Evolutionary conservation across 2,329 filamentous ascomycete genomes (phyloP).

Genomic region (Ceratocystis destructans): DNA sequence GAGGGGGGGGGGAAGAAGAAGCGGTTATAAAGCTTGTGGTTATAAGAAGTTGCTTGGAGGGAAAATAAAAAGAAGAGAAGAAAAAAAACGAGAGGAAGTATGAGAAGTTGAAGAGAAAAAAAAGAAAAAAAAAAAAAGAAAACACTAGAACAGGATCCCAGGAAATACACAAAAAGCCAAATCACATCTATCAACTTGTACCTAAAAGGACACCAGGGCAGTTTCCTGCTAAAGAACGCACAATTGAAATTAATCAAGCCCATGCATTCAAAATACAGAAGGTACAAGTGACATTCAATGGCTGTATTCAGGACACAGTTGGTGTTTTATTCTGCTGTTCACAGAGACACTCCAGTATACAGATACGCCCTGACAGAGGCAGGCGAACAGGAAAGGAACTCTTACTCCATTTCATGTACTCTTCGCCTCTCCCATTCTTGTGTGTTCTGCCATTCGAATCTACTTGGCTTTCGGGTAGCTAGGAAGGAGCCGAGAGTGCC

Average conservation of each 20-base stretch:
- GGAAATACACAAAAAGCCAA: not conserved
- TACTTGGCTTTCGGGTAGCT: too few species aligned
- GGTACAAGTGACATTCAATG: not conserved
- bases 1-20: conserved; percentile 9
- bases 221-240: not conserved
- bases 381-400: too few species aligned
- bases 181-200: not conserved
- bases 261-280: not conserved
- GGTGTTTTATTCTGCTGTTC: not conserved
- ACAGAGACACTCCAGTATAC: too few species aligned
- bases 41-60: conserved; percentile 8
- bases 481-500: too few species aligned
- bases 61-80: not conserved
- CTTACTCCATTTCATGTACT: too few species aligned
- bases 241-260: not conserved
- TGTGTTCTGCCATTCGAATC: too few species aligned
- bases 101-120: not conserved
- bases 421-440: too few species aligned
- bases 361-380: too few species aligned
- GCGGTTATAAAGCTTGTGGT: conserved; percentile 1
- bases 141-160: not conserved
- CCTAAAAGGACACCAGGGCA: not conserved
- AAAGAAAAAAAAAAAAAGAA: not conserved
- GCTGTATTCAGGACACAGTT: not conserved
- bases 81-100: not conserved